Evolutionary conservation across 108 stramenopile species (phyloP), one percentile per base, ranked within the genome.

Genomic region (Cyclotella atomus): DNA sequence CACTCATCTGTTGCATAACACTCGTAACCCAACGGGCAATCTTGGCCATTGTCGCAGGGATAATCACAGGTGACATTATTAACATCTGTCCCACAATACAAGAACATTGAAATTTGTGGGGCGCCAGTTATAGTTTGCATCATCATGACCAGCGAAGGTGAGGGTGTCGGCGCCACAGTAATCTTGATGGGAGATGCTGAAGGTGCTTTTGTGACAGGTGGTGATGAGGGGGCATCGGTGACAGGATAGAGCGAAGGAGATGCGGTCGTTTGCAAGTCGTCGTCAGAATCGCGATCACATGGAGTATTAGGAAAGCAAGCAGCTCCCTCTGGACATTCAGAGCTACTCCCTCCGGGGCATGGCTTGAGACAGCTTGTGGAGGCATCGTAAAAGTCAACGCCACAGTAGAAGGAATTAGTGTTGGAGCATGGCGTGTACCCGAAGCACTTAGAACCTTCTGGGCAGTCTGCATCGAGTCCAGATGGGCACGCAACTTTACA

Each of bases 71-170:
- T 60, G 12, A 81, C 69, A 24, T 65, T 69, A 30, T 81, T 73
- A 53, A 74, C 62, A 28, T 60, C 65, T 71, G 35, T 64, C 21
- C 80, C 80, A 46, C 80, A 81, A 50, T 74, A 81, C 12, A 70
- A 68, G 21, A 65, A 70, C 80, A 66, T 81, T 10, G 73, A 60
- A 41, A 52, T 73, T 21, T 68, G 68, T n/a, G 80, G 80, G 35
- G 66, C 65, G 19, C 43, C 25, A 24, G 50, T 68, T 55, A 65
- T 61, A 45, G 59, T 59, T 55, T 54, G 54, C 50, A 69, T 85
- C 55, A 88, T 85, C 38, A 92, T 82, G 10, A 85, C 77, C 25
- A 85, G 78, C 19, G 88, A 79, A 61, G 94, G 88, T 64, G 83
- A 85, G 21, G 87, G 75, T 65, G 81, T 90, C 27, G 88, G 73